Evolutionary conservation across 139 green algal genomes (phyloP).

Genomic region (Chlamydomonas urium): DNA sequence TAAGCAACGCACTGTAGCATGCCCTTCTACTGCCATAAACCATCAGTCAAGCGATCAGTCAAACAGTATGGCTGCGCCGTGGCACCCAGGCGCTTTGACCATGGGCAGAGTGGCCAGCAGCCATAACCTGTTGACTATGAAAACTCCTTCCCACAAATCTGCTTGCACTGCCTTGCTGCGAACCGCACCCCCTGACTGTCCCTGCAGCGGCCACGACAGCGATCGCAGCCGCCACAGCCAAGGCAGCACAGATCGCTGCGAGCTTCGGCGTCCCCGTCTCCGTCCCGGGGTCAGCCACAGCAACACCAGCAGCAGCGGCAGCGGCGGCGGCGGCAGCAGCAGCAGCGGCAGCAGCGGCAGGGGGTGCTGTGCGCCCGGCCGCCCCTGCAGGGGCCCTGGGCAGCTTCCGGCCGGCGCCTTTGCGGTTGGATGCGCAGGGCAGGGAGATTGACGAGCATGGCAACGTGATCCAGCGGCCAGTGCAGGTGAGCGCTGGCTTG

Average conservation of each 20-base stretch:
- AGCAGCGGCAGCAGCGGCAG: background rate
- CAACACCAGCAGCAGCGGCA: background rate
- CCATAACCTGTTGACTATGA: background rate
- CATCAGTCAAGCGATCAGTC: too few species aligned
- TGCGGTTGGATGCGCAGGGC: conserved; percentile 52
- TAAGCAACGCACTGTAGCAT: background rate
- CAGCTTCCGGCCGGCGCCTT: conserved; percentile 17
- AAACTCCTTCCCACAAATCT: background rate
- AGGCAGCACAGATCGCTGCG: conserved; percentile 12
- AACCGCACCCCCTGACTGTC: background rate
- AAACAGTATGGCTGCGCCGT: too few species aligned
- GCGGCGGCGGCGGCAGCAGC: background rate
- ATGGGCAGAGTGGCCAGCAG: background rate
- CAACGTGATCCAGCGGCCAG: conserved; percentile 4
- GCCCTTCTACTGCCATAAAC: too few species aligned
- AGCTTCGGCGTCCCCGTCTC: background rate
- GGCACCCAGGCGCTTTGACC: too few species aligned
- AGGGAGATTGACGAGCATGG: conserved; percentile 54
- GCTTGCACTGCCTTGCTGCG: background rate
- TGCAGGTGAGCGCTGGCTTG: conserved; percentile 2
- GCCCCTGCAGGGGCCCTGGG: background rate
- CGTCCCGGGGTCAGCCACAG: background rate
- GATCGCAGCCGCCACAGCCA: background rate
- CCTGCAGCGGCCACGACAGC: conserved; percentile 11
- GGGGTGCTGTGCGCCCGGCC: background rate